phyloP scores from a whole-genome alignment of 1,139 yeast genomes.

The Debaryomyces robertsiae region DNA sequence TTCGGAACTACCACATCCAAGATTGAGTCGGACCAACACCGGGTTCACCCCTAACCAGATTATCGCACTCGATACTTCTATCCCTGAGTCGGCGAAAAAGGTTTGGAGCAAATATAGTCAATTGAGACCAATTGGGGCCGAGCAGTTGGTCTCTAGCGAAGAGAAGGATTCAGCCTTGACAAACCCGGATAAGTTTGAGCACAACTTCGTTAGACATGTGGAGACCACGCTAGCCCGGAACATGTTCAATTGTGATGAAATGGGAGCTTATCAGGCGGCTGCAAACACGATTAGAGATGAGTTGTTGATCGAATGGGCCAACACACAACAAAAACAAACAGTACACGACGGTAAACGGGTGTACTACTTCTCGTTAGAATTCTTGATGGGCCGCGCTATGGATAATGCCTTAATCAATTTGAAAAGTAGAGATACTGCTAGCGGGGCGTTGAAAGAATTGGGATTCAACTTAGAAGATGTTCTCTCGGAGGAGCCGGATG shows the following conservation, averaged over 20 bases:
- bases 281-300: slow-evolving; percentile 79
- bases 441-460: slow-evolving; percentile 63
- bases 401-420: slow-evolving; percentile 91
- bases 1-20: slow-evolving; percentile 44
- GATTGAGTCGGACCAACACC: slow-evolving; percentile 71
- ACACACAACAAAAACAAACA: slow-evolving; percentile 89
- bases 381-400: slow-evolving; percentile 93
- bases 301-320: slow-evolving; percentile 85
- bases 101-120: slow-evolving; percentile 69
- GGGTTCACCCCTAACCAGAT: slow-evolving; percentile 93
- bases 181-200: slow-evolving; percentile 59
- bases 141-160: slow-evolving; percentile 11
- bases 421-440: slow-evolving; percentile 52
- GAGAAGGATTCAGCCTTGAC: slow-evolving; percentile 18
- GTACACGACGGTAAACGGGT: slow-evolving; percentile 82
- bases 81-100: slow-evolving; percentile 76
- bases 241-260: slow-evolving; percentile 85
- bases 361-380: slow-evolving; percentile 85
- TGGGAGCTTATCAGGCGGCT: slow-evolving; percentile 93
- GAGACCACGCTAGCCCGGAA: slow-evolving; percentile 90
- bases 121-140: slow-evolving; percentile 34
- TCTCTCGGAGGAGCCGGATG: slow-evolving; percentile 85
- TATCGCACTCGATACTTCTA: slow-evolving; percentile 75
- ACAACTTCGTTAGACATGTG: slow-evolving; percentile 77
- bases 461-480: slow-evolving; percentile 91